Evolutionary conservation across 23 red algal species (phyloP).

Genomic region (Agarophyton chilense): DNA sequence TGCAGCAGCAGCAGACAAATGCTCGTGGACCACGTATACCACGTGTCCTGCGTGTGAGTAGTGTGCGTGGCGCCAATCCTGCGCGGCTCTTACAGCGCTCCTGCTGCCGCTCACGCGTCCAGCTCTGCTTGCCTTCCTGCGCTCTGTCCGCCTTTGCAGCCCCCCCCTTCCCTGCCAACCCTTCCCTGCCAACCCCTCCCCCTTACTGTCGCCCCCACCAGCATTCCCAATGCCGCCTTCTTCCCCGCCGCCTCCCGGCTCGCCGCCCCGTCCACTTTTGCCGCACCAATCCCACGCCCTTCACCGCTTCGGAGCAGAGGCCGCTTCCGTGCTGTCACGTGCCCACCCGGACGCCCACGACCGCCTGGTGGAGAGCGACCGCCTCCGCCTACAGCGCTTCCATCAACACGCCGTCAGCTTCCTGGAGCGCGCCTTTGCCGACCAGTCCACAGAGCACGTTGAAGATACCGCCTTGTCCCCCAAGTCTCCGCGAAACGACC

Average conservation of each 20-base stretch:
- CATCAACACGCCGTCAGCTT: conserved; percentile 65
- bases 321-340: conserved; percentile 50
- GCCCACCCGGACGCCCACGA: conserved; percentile 61
- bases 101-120: not conserved
- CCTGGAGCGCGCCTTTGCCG: conserved; percentile 62
- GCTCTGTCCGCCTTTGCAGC: not conserved
- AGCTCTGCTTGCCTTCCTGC: not conserved
- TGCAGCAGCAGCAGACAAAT: no score
- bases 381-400: conserved; percentile 66
- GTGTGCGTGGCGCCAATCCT: no score
- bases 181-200: not conserved
- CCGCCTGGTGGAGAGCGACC: conserved; percentile 49
- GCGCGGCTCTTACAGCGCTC: no score
- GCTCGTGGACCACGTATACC: no score
- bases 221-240: not conserved
- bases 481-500: not conserved
- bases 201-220: not conserved
- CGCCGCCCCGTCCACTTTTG: not conserved
- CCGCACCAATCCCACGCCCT: conserved; percentile 1
- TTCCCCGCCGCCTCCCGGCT: not conserved
- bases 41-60: no score
- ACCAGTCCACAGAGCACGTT: not conserved
- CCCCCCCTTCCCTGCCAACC: not conserved
- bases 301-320: conserved; percentile 49
- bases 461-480: not conserved